Percentiles rank a stretch among this genome's conserved stretches.
Evolutionary conservation across 257 asterid species (phyloP).

Genomic region (Plantago elongata): DNA sequence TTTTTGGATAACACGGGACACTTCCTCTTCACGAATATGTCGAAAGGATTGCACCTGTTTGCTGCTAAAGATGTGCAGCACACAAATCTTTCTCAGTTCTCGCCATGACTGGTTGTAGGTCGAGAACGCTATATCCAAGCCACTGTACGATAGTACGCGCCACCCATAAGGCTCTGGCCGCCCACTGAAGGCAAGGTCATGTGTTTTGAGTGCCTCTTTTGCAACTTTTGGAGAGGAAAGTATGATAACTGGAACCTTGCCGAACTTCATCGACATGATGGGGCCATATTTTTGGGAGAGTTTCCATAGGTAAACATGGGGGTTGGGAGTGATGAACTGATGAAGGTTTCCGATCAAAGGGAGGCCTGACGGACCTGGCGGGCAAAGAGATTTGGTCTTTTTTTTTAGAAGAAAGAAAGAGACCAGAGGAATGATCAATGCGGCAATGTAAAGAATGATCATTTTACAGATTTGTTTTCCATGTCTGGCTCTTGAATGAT

Average conservation of each 20-base stretch:
- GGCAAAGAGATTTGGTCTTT: not conserved
- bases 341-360: slow-evolving; percentile 18
- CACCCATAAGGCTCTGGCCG: not conserved
- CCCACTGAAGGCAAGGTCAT: slow-evolving; percentile 12
- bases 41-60: slow-evolving; percentile 16
- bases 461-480: not conserved
- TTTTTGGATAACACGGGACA: not conserved
- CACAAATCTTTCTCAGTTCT: slow-evolving; percentile 14
- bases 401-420: not conserved
- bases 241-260: not conserved
- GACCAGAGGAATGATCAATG: not conserved
- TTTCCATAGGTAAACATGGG: slow-evolving; percentile 10
- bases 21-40: slow-evolving; percentile 6
- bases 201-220: slow-evolving; percentile 6
- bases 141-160: not conserved
- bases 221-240: slow-evolving; percentile 15
- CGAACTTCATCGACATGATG: slow-evolving; percentile 19
- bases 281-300: slow-evolving; percentile 13
- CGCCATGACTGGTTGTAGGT: slow-evolving; percentile 17
- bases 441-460: not conserved
- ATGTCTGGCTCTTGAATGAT: not conserved
- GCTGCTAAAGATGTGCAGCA: slow-evolving; percentile 7
- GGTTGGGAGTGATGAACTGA: slow-evolving; percentile 3
- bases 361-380: slow-evolving; percentile 20
- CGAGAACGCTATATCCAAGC: not conserved